A percentile compares a stretch with the other conserved stretches of the same genome.
Conservation (phyloP, 129 eudicot species). For the Mikania micrantha region DNA sequence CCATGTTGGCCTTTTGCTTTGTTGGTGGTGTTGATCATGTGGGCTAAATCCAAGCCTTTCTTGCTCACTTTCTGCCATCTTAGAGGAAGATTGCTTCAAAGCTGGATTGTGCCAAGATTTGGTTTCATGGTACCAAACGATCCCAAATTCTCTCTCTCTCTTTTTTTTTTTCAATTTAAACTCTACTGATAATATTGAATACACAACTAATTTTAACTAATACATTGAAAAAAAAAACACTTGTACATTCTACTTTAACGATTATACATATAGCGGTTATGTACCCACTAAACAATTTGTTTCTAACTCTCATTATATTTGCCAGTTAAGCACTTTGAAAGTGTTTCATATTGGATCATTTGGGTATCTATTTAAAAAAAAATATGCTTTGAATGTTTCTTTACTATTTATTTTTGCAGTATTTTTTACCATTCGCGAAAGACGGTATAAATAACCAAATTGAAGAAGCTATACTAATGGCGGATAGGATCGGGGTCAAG, state of each 20-base stretch:
- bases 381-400: too few relatives aligned
- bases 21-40: slow-evolving; percentile 42
- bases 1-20: slow-evolving; percentile 52
- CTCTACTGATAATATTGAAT: too few relatives aligned
- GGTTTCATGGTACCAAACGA: slow-evolving; percentile 56
- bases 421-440: slow-evolving; percentile 70
- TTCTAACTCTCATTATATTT: too few relatives aligned
- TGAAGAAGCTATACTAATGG: slow-evolving; percentile 74
- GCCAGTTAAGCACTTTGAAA: too few relatives aligned
- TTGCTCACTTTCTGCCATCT: slow-evolving; percentile 48
- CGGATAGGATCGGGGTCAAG: slow-evolving; percentile 74
- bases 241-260: too few relatives aligned
- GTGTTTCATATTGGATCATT: too few relatives aligned
- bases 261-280: too few relatives aligned
- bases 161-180: too few relatives aligned
- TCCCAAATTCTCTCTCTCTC: neutral
- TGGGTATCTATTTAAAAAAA: too few relatives aligned
- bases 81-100: slow-evolving; percentile 51
- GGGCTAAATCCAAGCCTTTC: slow-evolving; percentile 61
- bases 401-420: slow-evolving; percentile 38
- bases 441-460: slow-evolving; percentile 73
- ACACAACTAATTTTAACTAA: too few relatives aligned
- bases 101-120: slow-evolving; percentile 62
- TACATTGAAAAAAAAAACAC: too few relatives aligned
- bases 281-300: too few relatives aligned